Evolutionary conservation across 2,329 filamentous ascomycete genomes (phyloP), one percentile per base, ranked within the genome.

Genomic region (Ceratocystis eucalypticola): DNA sequence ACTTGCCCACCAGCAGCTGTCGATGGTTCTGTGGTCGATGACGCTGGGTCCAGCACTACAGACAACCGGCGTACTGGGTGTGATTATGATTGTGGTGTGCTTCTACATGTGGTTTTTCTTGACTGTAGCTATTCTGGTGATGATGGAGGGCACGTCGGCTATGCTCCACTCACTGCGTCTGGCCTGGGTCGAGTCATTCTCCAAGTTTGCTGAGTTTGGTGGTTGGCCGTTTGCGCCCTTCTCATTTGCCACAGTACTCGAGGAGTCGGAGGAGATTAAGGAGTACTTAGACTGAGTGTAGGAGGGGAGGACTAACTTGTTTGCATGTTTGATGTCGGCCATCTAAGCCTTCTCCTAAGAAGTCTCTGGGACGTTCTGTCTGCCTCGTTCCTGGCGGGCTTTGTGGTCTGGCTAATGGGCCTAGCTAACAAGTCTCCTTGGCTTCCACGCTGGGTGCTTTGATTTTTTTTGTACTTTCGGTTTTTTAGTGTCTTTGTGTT

Each of bases 141-240:
- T 94, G 72, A 96, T 96, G 92, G 92, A 96, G 76, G 92, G 92
- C 70, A 96, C 93, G 41, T 93, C 88, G 77, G 92, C 92, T 72
- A 96, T 96, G 92, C 65, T 70, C 78, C 91, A 96, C 79, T 90
- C 87, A 68, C 82, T 96, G 71, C 84, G 92, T 80, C 79, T 96
- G 73, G 92, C 96, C 72, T 96, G 92, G 92, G 92, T 96, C 69
- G 93, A 96, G 77, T 93, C 92, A 20, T 96, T 96, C 85, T 95
- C 90, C 78, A 96, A 96, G 80, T 93, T 96, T 80, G 95, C 95
- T 76, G 87, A 96, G 74, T 94, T 94, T 73, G 88, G 89, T 68
- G 92, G 92, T 65, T 85, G 91, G 76, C 82, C 91, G 1, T 96
- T 96, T 76, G 81, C 87, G 73, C 92, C 92, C 3, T 96, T 96